A percentile compares a stretch with the other conserved stretches of the same genome.
Evolutionary conservation across 345 rosid species (phyloP).

Genomic region (Cardamine chenopodiifolia): DNA sequence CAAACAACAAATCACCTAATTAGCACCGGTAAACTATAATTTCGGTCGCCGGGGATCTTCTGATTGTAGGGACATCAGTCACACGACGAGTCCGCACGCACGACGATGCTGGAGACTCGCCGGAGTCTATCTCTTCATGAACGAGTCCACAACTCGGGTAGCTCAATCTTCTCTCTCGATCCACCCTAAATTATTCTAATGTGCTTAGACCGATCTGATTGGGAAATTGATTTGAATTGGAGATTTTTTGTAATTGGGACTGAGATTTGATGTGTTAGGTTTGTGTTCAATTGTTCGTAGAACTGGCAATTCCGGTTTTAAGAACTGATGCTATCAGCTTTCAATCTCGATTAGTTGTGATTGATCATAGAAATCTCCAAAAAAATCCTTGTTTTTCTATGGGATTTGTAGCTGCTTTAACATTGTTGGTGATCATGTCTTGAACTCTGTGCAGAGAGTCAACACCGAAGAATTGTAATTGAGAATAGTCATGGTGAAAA

Average conservation of each 20-base stretch:
- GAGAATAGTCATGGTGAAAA: constrained; percentile 69
- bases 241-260: background rate
- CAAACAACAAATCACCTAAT: too few relatives aligned
- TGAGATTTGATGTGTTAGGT: constrained; percentile 2
- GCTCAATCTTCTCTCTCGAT: constrained; percentile 21
- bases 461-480: constrained; percentile 49
- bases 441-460: constrained; percentile 24
- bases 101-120: constrained; percentile 36
- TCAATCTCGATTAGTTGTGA: background rate
- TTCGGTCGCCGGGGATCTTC: background rate
- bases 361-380: background rate
- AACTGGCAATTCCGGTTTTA: background rate
- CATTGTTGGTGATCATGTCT: constrained; percentile 4
- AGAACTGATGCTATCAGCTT: background rate
- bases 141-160: constrained; percentile 39
- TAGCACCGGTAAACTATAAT: too few relatives aligned
- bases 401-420: background rate
- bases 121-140: constrained; percentile 29
- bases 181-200: background rate
- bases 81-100: background rate
- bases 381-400: background rate
- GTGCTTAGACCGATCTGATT: background rate
- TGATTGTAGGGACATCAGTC: background rate
- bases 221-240: background rate
- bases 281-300: constrained; percentile 5